phyloP scores from a whole-genome alignment of 208 protist species.

The Acanthamoeba lenticulata region DNA sequence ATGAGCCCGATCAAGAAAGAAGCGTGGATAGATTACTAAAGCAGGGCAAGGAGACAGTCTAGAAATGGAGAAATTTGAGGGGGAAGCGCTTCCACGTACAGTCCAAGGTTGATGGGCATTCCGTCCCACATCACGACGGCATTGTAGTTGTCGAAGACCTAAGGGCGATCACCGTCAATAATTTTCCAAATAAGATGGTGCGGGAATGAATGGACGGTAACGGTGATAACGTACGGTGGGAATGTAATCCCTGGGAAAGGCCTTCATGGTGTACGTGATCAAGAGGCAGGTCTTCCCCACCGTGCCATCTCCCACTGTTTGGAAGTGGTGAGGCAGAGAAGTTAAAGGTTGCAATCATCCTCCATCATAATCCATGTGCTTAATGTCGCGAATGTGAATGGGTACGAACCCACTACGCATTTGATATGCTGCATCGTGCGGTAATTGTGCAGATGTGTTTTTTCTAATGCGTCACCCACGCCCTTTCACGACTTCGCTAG shows the following conservation, averaged over 20 bases:
- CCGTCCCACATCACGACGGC: slow-evolving; percentile 25
- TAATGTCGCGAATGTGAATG: too few species aligned
- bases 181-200: background rate
- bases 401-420: slow-evolving; percentile 27
- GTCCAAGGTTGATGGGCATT: background rate
- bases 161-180: background rate
- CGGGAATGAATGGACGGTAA: background rate
- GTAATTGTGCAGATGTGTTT: too few species aligned
- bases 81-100: slow-evolving; percentile 33
- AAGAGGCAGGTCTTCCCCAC: slow-evolving; percentile 45
- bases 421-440: slow-evolving; percentile 54
- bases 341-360: background rate
- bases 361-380: too few species aligned
- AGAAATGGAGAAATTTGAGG: background rate
- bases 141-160: slow-evolving; percentile 49
- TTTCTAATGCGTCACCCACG: too few species aligned
- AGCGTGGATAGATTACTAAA: background rate
- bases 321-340: background rate
- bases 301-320: slow-evolving; percentile 4
- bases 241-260: slow-evolving; percentile 37
- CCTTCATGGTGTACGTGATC: slow-evolving; percentile 51
- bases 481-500: too few species aligned
- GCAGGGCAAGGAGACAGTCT: background rate
- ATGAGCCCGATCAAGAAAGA: background rate
- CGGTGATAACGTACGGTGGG: background rate